Evolutionary conservation across 163 green algal genomes (phyloP).

Genomic region (Chlamydomonas reinhardtii): DNA sequence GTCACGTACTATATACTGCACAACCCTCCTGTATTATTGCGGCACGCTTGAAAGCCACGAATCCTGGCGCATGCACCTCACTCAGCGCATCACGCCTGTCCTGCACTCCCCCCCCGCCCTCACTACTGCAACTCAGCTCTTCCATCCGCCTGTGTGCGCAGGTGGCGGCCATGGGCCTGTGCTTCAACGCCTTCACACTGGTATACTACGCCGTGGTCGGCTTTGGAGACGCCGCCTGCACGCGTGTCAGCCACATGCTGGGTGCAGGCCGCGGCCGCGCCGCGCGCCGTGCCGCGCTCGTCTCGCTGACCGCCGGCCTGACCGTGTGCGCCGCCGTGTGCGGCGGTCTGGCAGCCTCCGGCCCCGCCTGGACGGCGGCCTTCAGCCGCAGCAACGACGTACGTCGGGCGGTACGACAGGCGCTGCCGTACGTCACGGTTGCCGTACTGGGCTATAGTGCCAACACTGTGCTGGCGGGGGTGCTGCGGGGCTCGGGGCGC

Average conservation of each 20-base stretch:
- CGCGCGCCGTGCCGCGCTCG: not conserved
- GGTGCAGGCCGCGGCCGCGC: not conserved
- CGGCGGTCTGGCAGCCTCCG: not conserved
- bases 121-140: no score
- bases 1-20: no score
- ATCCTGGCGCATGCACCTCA: no score
- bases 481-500: slow-evolving; percentile 4
- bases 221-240: slow-evolving; percentile 21
- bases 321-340: not conserved
- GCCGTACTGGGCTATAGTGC: slow-evolving; percentile 15
- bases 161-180: slow-evolving; percentile 44
- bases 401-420: not conserved
- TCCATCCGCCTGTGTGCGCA: no score
- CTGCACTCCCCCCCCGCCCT: no score
- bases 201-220: slow-evolving; percentile 23
- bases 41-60: no score
- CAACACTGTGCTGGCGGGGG: slow-evolving; percentile 24
- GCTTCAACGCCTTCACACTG: slow-evolving; percentile 36
- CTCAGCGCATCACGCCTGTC: no score
- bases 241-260: slow-evolving; percentile 7
- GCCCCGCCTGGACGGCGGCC: not conserved
- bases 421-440: not conserved
- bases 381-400: not conserved
- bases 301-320: not conserved
- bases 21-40: no score